These are phyloP conservation scores for Fusarium sp. DNA, from an alignment of 2,329 filamentous ascomycete species.

Conservation along the genomic window DNA sequence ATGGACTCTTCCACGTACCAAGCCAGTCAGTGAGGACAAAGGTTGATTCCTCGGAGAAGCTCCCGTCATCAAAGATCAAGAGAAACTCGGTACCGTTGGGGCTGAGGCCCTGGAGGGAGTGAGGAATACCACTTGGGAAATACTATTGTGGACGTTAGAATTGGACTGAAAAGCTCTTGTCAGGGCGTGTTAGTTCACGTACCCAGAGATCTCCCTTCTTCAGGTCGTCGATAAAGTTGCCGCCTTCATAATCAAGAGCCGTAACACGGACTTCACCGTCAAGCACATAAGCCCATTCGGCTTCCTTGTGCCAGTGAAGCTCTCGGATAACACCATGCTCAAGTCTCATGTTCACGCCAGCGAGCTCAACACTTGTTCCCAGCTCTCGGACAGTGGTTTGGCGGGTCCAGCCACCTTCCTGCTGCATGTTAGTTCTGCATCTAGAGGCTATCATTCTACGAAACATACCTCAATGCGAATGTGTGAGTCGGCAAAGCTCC, in stretches of 20 bases:
- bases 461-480: constrained; percentile 67
- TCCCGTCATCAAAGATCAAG: constrained; percentile 60
- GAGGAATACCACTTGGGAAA: constrained; percentile 81
- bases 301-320: constrained; percentile 84
- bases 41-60: constrained; percentile 71
- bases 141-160: constrained; percentile 53
- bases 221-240: constrained; percentile 81
- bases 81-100: constrained; percentile 67
- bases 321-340: constrained; percentile 79
- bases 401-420: constrained; percentile 82
- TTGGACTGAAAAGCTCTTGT: background rate
- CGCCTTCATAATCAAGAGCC: constrained; percentile 78
- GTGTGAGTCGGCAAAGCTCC: constrained; percentile 75
- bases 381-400: constrained; percentile 77
- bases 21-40: constrained; percentile 81
- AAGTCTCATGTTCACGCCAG: constrained; percentile 82
- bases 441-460: background rate
- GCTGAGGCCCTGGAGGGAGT: constrained; percentile 78
- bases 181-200: background rate
- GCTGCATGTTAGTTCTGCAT: background rate
- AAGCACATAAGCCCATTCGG: constrained; percentile 81
- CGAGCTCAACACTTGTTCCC: constrained; percentile 74
- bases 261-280: constrained; percentile 77
- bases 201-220: constrained; percentile 76
- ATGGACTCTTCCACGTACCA: constrained; percentile 50